phyloP scores from a whole-genome alignment of 345 rosid species.

The Limnanthes douglasii region DNA sequence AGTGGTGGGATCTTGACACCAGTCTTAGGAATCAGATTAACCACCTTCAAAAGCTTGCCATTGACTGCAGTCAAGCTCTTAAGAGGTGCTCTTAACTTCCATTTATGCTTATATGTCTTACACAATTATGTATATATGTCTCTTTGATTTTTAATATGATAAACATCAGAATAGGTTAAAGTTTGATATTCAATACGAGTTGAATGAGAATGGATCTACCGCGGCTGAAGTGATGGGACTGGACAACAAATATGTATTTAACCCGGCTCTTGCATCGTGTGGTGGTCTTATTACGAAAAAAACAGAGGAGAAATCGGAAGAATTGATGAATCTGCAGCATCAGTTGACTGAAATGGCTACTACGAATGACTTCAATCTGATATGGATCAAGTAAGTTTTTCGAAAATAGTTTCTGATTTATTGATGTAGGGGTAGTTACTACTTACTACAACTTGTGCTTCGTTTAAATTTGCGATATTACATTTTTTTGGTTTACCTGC shows the following conservation, averaged over 20 bases:
- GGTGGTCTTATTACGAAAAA: constrained; percentile 32
- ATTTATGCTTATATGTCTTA: too few species aligned
- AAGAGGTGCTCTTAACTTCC: constrained; percentile 33
- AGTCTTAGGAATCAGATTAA: constrained; percentile 30
- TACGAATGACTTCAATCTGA: constrained; percentile 30
- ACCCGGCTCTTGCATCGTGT: constrained; percentile 40
- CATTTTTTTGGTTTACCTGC: too few species aligned
- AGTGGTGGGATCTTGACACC: constrained; percentile 62
- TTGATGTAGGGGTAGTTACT: too few species aligned
- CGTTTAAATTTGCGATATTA: too few species aligned
- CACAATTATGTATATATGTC: too few species aligned
- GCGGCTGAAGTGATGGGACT: constrained; percentile 69
- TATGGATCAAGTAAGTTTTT: constrained; percentile 34
- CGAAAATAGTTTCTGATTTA: too few species aligned
- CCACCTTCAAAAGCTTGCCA: constrained; percentile 47
- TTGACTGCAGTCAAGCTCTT: constrained; percentile 64
- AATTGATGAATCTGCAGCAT: constrained; percentile 34
- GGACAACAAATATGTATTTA: constrained; percentile 49
- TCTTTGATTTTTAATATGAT: too few species aligned
- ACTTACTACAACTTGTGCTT: too few species aligned
- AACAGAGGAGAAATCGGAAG: constrained; percentile 40
- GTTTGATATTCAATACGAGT: constrained; percentile 37
- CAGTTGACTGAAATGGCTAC: constrained; percentile 34
- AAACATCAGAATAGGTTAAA: constrained; percentile 45
- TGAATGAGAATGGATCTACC: constrained; percentile 41